Evolutionary conservation across 306 rosid species (phyloP), one percentile per base, ranked within the genome.

Genomic region (Cicer chorassanicum): DNA sequence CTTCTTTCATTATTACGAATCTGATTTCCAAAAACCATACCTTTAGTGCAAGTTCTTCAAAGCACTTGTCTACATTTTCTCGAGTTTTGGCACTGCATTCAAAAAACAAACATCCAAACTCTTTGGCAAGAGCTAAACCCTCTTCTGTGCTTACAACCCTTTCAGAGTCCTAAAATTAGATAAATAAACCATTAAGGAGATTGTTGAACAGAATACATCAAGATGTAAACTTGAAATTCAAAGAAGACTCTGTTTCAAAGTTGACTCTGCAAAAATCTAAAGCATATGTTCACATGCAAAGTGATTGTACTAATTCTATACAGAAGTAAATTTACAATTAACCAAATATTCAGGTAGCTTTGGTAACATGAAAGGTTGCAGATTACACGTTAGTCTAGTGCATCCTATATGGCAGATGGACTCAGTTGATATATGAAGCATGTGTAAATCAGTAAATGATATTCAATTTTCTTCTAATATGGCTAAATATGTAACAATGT

Each of bases 31-130:
- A 29, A 29, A 29, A 29, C 36, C 36, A 29, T 40, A 94, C 99
- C 99, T 92, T 92, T 18, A 88, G 80, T 41, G 96, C 87, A 81
- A 94, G 97, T 70, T 92, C 96, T 85, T 94, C 83, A 21, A 94
- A 94, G 89, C 97, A 92, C 24, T 65, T 81, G 80, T 87, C 97
- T 80, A 92, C 99, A 43, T 94, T 94, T 75, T 92, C 92, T 84
- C 96, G 78, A 34, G 97, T 94, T 83, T 89, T 94, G 60, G 99
- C 99, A 75, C 99, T 94, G 53, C 99, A 94, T 84, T 94, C 99
- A 38, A 84, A 84, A 82, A 94, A 94, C 86, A 81, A 29, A 29
- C 91, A 88, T 70, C 99, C 99, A 19, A 92, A 88, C 80, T 87
- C 93, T 61, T 92, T 73, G 19, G 97, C 95, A 13, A 94, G 89